phyloP scores from a whole-genome alignment of 176 grass and related monocot species.

The Microstegium vimineum region DNA sequence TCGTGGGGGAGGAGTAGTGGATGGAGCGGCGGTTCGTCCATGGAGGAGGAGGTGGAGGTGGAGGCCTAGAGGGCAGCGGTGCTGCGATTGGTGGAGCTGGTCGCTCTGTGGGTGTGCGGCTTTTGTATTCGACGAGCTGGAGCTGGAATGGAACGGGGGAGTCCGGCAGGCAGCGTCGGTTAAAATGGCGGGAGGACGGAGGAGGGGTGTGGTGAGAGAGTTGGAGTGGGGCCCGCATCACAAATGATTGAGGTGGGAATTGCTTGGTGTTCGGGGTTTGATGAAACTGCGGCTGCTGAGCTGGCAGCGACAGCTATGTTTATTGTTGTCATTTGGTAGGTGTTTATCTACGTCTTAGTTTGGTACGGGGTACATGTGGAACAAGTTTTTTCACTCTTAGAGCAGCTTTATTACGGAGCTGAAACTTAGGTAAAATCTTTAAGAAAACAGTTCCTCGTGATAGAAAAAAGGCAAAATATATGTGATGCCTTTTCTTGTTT shows the following conservation, averaged over 20 bases:
- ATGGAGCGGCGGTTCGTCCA: conserved; percentile 36
- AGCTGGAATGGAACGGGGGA: not conserved
- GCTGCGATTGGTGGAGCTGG: conserved; percentile 34
- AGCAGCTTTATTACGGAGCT: not conserved
- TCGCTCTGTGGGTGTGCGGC: conserved; percentile 9
- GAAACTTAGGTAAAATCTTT: not conserved
- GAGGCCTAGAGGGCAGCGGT: not conserved
- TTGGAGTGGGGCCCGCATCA: conserved; percentile 18
- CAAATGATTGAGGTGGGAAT: conserved; percentile 51
- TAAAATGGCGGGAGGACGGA: conserved; percentile 49
- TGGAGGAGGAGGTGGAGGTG: conserved; percentile 17
- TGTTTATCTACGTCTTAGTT: not conserved
- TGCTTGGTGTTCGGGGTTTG: not conserved
- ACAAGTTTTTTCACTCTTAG: not conserved
- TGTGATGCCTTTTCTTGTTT: too few relatives aligned
- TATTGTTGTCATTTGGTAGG: not conserved
- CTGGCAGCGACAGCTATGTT: conserved; percentile 1
- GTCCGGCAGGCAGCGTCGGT: conserved; percentile 17
- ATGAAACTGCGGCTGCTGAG: conserved; percentile 13
- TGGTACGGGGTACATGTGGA: not conserved
- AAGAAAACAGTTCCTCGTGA: too few relatives aligned
- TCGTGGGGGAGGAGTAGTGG: conserved; percentile 11
- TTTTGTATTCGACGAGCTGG: conserved; percentile 44
- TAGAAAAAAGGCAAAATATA: too few relatives aligned
- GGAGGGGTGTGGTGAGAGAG: not conserved